Evolutionary conservation across 2,329 filamentous ascomycete genomes (phyloP), one percentile per base, ranked within the genome.

Genomic region (Didymella arachidicola): DNA sequence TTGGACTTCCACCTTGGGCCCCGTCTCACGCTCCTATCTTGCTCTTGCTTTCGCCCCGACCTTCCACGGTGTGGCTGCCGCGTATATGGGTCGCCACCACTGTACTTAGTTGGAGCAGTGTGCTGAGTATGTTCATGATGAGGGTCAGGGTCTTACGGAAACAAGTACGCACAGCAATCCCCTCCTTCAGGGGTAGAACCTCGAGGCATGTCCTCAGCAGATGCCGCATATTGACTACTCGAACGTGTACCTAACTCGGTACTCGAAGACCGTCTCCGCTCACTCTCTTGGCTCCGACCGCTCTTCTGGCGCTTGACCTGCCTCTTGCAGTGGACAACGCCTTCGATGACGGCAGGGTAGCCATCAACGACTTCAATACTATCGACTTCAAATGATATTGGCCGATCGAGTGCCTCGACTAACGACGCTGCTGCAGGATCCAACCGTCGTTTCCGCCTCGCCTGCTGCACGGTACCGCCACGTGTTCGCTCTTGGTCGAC

Each of bases 341-440:
- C 53, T 8, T 64, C 49, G 7, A 72, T 49, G 4, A 68, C 53
- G 7, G 53, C 48, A 6, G 69, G 68, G 19, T 66, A 65, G 16
- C 69, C 59, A 7, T 71, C 68, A 19, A 65, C 64, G 2, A 71
- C 62, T 29, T 65, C 56, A 42, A 72, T 62, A 36, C 60, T 69
- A 42, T 73, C 67, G 5, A 60, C 58, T n/a, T 59, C 53, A 12
- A 41, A 22, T 7, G 29, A 22, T 4, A 27, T 14, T 3, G 42
- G 38, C 7, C 39, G n/a, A 7, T 7, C 18, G 2, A 7, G 5
- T 11, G 25, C 12, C 25, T 16, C 2, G 19, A 41, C 1, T 1
- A 22, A 4, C 7, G 38, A 25, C 19, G 19, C 18, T 19, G 18
- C 25, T 25, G 19, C 38, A 39, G 36, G 38, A 22, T 41, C 18